phyloP scores from a whole-genome alignment of 768 basidiomycete species.

The Scleroderma citrinum region DNA sequence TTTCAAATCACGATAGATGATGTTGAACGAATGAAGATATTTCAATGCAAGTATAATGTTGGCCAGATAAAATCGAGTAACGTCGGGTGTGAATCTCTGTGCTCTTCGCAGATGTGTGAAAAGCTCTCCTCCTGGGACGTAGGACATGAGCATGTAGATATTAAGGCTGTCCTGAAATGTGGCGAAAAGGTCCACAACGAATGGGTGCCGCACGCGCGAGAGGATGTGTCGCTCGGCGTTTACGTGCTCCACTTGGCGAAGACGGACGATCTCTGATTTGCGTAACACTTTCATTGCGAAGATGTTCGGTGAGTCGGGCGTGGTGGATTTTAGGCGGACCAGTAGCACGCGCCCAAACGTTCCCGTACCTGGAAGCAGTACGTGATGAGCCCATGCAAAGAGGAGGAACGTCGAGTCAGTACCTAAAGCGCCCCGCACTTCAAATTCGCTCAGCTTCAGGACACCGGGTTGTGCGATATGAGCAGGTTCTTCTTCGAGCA shows the following conservation, averaged over 20 bases:
- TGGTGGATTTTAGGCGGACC: conserved; percentile 66
- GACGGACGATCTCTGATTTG: conserved; percentile 78
- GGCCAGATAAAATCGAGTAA: conserved; percentile 96
- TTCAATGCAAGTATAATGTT: conserved; percentile 93
- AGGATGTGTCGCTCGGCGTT: conserved; percentile 95
- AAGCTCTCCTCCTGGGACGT: conserved; percentile 94
- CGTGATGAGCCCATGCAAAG: conserved; percentile 2
- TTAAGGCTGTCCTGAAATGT: conserved; percentile 95
- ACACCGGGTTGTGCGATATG: conserved; percentile 52
- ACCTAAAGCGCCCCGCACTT: conserved; percentile 77
- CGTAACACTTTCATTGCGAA: conserved; percentile 89
- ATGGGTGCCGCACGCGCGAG: conserved; percentile 86
- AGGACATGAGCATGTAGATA: conserved; percentile 97
- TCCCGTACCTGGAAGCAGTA: conserved; percentile 67
- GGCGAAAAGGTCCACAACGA: conserved; percentile 93
- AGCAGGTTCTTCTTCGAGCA: conserved; percentile 65
- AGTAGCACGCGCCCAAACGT: conserved; percentile 94
- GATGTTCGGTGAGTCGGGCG: conserved; percentile 36
- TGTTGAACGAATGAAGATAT: conserved; percentile 93
- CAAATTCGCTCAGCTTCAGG: conserved; percentile 70
- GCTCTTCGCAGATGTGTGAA: conserved; percentile 95
- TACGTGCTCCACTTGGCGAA: conserved; percentile 97
- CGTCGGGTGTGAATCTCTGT: conserved; percentile 92
- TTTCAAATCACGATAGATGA: conserved; percentile 97
- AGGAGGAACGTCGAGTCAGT: conserved; percentile 16